Base-by-base conservation (phyloP, 495 filamentous ascomycete species). In the Lasiosphaeria miniovina region DNA sequence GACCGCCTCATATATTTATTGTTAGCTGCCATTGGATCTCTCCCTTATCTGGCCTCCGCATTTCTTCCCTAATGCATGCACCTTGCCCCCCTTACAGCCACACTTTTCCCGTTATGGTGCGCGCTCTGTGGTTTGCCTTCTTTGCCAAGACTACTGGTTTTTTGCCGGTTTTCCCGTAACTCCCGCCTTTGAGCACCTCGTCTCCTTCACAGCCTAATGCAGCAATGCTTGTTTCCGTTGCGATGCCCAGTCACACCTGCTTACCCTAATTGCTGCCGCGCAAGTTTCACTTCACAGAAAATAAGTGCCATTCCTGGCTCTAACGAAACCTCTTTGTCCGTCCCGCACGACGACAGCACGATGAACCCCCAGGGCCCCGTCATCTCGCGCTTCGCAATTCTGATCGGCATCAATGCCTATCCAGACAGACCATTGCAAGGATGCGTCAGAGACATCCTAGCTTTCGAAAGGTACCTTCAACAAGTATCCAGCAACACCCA, bases 391-490 rank as follows among this genome's bases (percentile, higher is more conserved):
- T 51, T 24, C 12, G 49, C 49, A 4, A 51, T 51, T 31, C 12
- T 51, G 12, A 51, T 51, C 12, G 49, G 49, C 32, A 51, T 51
- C 49, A 31, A 51, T 14, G 49, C 6, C 49, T 51, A 51, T 51
- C 49, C 49, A 34, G 49, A 51, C 6, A 32, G 4, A 4, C 49
- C 49, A 9, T 24, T 51, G 12, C 4, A 32, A 51, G 49, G 49
- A 3, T 51, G 49, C 32, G 49, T 51, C 4, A 8, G 49, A 34
- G 49, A 51, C 32, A 24, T 51, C 17, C 7, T 24, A 24, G 32
- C 3, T 31, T 9, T 51, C 7, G 32, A 51, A 24, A 17, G 3
- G 11, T 31, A 51, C 32, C 32, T 51, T 4, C 4, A 51, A 31
- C 11, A 24, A 8, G 15, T 31, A 4, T 51, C 15, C 12, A 49